Base-by-base conservation (phyloP, 345 rosid species). In the Populus pruinosa region DNA sequence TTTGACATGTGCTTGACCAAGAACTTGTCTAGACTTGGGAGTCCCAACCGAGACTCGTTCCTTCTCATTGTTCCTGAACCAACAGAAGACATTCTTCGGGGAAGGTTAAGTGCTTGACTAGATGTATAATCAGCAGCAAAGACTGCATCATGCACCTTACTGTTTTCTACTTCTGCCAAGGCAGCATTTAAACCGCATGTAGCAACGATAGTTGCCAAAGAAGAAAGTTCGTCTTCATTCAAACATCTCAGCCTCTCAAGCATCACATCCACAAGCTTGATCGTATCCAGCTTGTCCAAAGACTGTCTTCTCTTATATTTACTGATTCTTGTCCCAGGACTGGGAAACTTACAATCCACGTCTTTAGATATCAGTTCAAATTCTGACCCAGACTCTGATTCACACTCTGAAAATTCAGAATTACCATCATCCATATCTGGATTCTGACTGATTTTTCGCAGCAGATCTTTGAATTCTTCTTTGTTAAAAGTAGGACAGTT, bases 131-230 rank as follows among this genome's bases (percentile, higher is more conserved):
- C 82, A 36, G 79, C 71, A 41, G 75, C 75, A 70, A 85, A 79
- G 70, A 44, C 83, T 59, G 71, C 79, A 75, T 79, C 70, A 13
- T 79, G 87, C 65, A 69, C 74, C 84, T 85, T 93, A 69, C 49
- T 77, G 76, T 73, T 79, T 74, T 87, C 90, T 62, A 76, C 87
- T 89, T 93, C 92, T 80, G 94, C 95, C 78, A 96, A 86, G 55
- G 91, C 94, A 78, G 93, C 97, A 89, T 82, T 94, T 82, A 96
- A 85, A 80, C 98, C 99, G 83, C 98, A 86, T 33, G 97, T 94
- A 56, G 99, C 99, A 75, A 96, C 98, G 70, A 91, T 91, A 33
- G 97, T 88, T 70, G 95, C 97, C 76, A 96, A 89, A 56, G 94
- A 92, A 83, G 98, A 92, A 80, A 96, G 97, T 71, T 93, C 97